phyloP scores from a whole-genome alignment of 257 asterid genomes.

The Solanum pennellii region DNA sequence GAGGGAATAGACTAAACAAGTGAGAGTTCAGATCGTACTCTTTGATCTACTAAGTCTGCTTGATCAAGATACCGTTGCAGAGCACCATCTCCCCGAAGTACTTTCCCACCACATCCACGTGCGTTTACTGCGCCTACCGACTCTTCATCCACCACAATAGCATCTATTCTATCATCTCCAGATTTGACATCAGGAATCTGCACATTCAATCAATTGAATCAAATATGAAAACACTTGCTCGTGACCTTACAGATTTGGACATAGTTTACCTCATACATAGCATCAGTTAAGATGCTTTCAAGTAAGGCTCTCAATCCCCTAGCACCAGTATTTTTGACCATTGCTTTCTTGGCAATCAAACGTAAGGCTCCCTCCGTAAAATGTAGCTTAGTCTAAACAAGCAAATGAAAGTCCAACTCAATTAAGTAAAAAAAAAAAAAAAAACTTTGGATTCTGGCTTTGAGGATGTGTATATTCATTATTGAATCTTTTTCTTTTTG shows the following conservation, averaged over 20 bases:
- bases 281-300: conserved; percentile 72
- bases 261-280: conserved; percentile 80
- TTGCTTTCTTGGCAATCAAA: conserved; percentile 61
- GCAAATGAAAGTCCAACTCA: background rate
- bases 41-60: conserved; percentile 20
- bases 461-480: background rate
- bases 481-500: background rate
- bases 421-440: background rate
- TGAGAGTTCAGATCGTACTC: conserved; percentile 19
- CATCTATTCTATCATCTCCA: conserved; percentile 58
- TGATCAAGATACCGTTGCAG: conserved; percentile 46
- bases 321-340: conserved; percentile 84
- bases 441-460: background rate
- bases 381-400: conserved; percentile 62
- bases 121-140: conserved; percentile 45
- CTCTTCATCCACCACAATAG: conserved; percentile 72
- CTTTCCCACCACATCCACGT: conserved; percentile 70
- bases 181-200: conserved; percentile 71
- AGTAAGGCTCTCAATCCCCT: conserved; percentile 83
- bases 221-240: background rate
- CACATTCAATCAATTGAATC: background rate
- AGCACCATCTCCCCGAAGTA: conserved; percentile 70
- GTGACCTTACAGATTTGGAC: background rate
- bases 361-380: conserved; percentile 59
- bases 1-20: background rate